phyloP scores from a whole-genome alignment of 768 basidiomycete species.

The Agrocybe pediades region DNA sequence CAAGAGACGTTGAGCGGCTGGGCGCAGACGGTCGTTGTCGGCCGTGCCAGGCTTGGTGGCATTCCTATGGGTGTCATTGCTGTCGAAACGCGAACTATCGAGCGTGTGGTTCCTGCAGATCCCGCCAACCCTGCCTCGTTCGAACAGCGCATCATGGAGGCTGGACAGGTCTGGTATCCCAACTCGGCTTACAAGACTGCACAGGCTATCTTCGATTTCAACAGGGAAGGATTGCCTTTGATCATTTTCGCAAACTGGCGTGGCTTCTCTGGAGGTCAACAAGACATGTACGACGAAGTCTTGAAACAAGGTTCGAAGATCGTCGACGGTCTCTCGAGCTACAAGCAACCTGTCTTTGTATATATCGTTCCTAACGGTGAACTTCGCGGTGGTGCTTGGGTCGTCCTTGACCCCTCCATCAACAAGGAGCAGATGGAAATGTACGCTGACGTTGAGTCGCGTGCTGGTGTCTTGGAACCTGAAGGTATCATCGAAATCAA shows the following conservation, averaged over 20 bases:
- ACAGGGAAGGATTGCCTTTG: slow-evolving; percentile 93
- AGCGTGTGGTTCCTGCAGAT: slow-evolving; percentile 95
- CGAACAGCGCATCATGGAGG: slow-evolving; percentile 98
- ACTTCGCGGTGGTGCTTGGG: slow-evolving; percentile 98
- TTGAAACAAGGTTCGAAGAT: slow-evolving; percentile 98
- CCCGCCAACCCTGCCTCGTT: slow-evolving; percentile 96
- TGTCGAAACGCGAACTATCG: slow-evolving; percentile 96
- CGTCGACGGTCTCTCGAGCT: slow-evolving; percentile 95
- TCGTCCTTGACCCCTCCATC: slow-evolving; percentile 97
- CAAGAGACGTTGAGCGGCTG: slow-evolving; percentile 98
- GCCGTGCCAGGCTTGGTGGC: slow-evolving; percentile 93
- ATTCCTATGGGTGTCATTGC: slow-evolving; percentile 98
- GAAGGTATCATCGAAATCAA: slow-evolving; percentile 98
- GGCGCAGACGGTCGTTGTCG: slow-evolving; percentile 98
- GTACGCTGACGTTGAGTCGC: slow-evolving; percentile 95
- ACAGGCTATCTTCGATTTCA: slow-evolving; percentile 98
- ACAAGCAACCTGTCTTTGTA: slow-evolving; percentile 97
- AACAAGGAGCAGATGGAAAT: slow-evolving; percentile 98
- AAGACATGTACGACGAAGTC: slow-evolving; percentile 98
- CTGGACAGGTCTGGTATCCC: slow-evolving; percentile 99
- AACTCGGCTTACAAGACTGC: slow-evolving; percentile 99
- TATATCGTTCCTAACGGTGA: slow-evolving; percentile 99
- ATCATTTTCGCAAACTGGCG: slow-evolving; percentile 99
- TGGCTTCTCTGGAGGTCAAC: slow-evolving; percentile 99
- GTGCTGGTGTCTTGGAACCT: slow-evolving; percentile 95